These are phyloP conservation scores for Glutinoglossum americanum DNA, from an alignment of 495 filamentous ascomycete species.

Conservation along the genomic window DNA sequence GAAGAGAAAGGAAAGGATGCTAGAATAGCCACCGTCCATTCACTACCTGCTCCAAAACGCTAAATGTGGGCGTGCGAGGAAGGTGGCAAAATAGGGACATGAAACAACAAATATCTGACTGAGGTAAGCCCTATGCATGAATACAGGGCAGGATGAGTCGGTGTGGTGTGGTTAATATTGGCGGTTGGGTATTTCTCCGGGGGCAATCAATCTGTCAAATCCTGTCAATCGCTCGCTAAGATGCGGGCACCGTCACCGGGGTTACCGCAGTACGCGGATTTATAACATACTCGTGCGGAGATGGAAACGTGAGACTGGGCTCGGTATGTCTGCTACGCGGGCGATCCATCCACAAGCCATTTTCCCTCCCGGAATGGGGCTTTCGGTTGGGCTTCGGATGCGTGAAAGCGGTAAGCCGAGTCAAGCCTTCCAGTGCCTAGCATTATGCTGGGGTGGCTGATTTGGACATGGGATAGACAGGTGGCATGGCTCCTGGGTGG, in stretches of 20 bases:
- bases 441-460: neutral
- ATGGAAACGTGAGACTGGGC: too few species aligned
- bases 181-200: too few species aligned
- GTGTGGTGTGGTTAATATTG: too few species aligned
- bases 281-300: too few species aligned
- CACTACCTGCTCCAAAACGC: too few species aligned
- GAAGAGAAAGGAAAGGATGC: neutral
- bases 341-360: neutral
- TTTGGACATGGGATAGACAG: neutral
- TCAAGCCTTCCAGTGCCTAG: neutral
- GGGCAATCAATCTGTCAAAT: too few species aligned
- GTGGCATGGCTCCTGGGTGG: neutral
- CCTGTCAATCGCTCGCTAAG: too few species aligned
- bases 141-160: too few species aligned
- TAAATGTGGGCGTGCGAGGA: neutral
- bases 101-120: neutral
- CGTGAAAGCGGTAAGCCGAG: neutral
- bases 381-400: neutral
- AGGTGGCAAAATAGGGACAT: neutral
- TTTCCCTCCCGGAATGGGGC: neutral
- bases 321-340: too few species aligned
- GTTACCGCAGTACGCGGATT: too few species aligned
- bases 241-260: too few species aligned
- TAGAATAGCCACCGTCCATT: neutral
- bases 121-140: neutral